Percentiles rank a stretch among this genome's conserved stretches.
phyloP scores from a whole-genome alignment of 768 basidiomycete species.

The Podaxis rugospora region DNA sequence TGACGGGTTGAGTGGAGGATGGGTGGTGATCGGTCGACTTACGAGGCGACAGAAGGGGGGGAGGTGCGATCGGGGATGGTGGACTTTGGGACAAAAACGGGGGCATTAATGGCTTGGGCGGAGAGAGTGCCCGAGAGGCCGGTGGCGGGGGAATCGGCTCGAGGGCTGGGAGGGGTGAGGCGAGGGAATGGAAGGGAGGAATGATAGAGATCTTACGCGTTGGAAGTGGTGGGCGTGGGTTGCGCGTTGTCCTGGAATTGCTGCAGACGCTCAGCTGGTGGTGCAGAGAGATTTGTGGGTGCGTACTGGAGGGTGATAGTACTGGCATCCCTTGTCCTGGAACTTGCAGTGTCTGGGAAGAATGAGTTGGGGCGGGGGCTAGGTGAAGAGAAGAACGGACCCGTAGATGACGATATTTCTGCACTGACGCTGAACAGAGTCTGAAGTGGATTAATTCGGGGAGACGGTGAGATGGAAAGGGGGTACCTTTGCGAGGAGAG shows the following conservation, averaged over 20 bases:
- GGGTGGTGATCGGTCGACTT: constrained; percentile 17
- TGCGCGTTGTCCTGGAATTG: too few relatives aligned
- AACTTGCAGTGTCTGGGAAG: constrained; percentile 70
- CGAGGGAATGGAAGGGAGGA: constrained; percentile 11
- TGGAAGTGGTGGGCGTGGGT: neutral
- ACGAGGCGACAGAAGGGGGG: constrained; percentile 11
- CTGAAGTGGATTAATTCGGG: constrained; percentile 26
- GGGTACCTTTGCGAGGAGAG: constrained; percentile 51
- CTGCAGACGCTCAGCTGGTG: too few relatives aligned
- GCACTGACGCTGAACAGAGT: constrained; percentile 75
- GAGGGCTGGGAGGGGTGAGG: constrained; percentile 27
- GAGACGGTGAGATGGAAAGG: constrained; percentile 12
- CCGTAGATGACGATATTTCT: constrained; percentile 91
- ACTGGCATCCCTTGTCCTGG: constrained; percentile 82
- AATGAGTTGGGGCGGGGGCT: neutral
- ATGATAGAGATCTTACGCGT: constrained; percentile 13
- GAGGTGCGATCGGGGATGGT: constrained; percentile 18
- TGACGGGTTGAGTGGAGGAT: constrained; percentile 20
- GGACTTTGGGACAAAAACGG: constrained; percentile 78
- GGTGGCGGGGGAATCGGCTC: constrained; percentile 40
- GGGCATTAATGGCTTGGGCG: constrained; percentile 74
- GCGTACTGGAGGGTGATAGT: constrained; percentile 65
- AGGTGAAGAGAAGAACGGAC: constrained; percentile 51
- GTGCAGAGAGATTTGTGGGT: too few relatives aligned
- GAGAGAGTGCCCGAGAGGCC: constrained; percentile 27